Percentiles rank a stretch among this genome's conserved stretches.
Conservation (phyloP, 1,139 yeast species). For the Lodderomyces metapsilosis region DNA sequence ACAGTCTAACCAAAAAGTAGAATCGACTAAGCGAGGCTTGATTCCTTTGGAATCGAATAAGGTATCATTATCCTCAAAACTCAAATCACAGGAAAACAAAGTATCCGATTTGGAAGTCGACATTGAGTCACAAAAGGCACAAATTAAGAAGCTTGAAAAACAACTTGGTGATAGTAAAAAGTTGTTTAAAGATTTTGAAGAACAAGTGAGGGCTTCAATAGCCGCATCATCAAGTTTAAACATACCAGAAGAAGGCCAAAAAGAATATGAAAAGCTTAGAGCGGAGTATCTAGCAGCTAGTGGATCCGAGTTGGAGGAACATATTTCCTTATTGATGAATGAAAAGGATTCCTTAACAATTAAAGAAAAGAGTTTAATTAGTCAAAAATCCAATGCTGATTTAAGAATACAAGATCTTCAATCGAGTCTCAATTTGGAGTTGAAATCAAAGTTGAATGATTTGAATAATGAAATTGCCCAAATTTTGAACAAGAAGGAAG, state of each 20-base stretch:
- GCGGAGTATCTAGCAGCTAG: slow-evolving; percentile 55
- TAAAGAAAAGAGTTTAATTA: slow-evolving; percentile 39
- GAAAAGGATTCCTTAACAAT: slow-evolving; percentile 44
- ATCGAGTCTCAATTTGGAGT: slow-evolving; percentile 29
- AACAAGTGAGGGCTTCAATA: slow-evolving; percentile 26
- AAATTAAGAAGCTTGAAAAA: slow-evolving; percentile 39
- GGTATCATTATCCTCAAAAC: slow-evolving; percentile 46
- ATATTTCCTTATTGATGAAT: slow-evolving; percentile 40
- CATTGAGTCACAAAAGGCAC: slow-evolving; percentile 47
- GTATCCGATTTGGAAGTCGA: slow-evolving; percentile 54
- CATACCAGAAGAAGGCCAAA: slow-evolving; percentile 40
- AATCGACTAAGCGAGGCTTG: slow-evolving; percentile 46
- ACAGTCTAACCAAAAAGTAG: slow-evolving; percentile 33
- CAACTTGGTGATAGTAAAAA: slow-evolving; percentile 50
- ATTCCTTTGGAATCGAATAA: slow-evolving; percentile 60
- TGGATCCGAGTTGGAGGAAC: slow-evolving; percentile 59
- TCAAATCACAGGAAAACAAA: slow-evolving; percentile 49
- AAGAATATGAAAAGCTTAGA: slow-evolving; percentile 61
- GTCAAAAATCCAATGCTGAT: slow-evolving; percentile 43
- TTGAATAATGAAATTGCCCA: slow-evolving; percentile 32
- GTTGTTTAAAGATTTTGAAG: slow-evolving; percentile 45
- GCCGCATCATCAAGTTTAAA: slow-evolving; percentile 32
- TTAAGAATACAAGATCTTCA: slow-evolving; percentile 39
- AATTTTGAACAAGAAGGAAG: slow-evolving; percentile 30
- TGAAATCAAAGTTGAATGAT: slow-evolving; percentile 33